These are phyloP conservation scores for Lentinula guzmanii DNA, from an alignment of 768 basidiomycete species.

Conservation along the genomic window DNA sequence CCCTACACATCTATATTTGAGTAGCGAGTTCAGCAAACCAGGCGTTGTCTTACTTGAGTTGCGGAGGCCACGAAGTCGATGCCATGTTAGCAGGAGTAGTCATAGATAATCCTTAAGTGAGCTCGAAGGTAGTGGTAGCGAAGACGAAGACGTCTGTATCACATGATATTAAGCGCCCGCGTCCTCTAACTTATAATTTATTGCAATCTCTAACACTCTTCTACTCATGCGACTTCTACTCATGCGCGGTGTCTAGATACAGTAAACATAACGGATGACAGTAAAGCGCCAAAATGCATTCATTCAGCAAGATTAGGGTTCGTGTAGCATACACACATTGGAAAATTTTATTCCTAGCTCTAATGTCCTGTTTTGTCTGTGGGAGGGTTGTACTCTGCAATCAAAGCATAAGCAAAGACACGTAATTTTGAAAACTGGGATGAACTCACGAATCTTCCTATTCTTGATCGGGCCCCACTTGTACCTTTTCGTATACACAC, in stretches of 20 bases:
- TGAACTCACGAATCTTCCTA: constrained; percentile 77
- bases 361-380: constrained; percentile 46
- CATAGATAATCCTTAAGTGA: neutral
- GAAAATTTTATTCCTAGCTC: constrained; percentile 20
- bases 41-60: constrained; percentile 53
- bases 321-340: constrained; percentile 11
- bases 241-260: too few species aligned
- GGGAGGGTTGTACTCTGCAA: constrained; percentile 58
- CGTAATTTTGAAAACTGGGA: neutral
- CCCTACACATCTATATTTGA: constrained; percentile 37
- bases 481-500: constrained; percentile 90
- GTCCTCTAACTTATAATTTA: too few species aligned
- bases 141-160: neutral
- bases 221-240: too few species aligned
- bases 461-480: constrained; percentile 93
- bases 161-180: neutral
- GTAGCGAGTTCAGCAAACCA: neutral
- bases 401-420: neutral
- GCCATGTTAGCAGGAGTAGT: constrained; percentile 40
- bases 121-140: neutral
- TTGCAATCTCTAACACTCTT: too few species aligned
- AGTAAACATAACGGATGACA: neutral
- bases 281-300: neutral
- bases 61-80: constrained; percentile 75
- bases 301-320: constrained; percentile 7